Percentiles rank a stretch among this genome's conserved stretches.
Conservation (phyloP, 2,329 filamentous ascomycete species). For the Penicillium sp. region DNA sequence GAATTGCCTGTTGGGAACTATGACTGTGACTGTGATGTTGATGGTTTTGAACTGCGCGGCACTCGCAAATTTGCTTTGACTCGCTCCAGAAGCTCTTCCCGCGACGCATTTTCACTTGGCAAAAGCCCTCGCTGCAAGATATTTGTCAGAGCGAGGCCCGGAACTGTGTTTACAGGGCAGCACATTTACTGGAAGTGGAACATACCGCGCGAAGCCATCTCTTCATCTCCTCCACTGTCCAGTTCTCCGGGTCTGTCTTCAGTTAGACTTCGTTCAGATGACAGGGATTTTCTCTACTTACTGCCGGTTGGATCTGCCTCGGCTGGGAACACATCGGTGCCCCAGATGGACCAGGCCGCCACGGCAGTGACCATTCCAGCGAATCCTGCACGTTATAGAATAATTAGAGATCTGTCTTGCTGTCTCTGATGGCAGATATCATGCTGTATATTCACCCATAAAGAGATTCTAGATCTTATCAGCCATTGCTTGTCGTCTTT, state of each 20-base stretch:
- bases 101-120: constrained; percentile 58
- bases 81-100: constrained; percentile 64
- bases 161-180: not conserved
- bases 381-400: constrained; percentile 59
- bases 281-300: constrained; percentile 29
- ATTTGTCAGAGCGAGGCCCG: constrained; percentile 5
- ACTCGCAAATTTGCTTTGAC: constrained; percentile 66
- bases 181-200: too few relatives aligned
- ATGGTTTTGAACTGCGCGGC: constrained; percentile 28
- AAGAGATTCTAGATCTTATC: constrained; percentile 59
- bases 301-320: constrained; percentile 74
- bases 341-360: constrained; percentile 81
- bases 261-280: constrained; percentile 10
- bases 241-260: constrained; percentile 59
- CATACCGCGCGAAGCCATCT: constrained; percentile 78
- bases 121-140: constrained; percentile 59
- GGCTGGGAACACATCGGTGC: constrained; percentile 75
- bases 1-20: too few relatives aligned
- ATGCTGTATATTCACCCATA: constrained; percentile 52
- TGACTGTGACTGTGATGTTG: constrained; percentile 10
- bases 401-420: constrained; percentile 23
- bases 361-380: constrained; percentile 77
- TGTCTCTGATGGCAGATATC: not conserved
- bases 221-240: constrained; percentile 76
- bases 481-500: constrained; percentile 14